Conservation (phyloP, 1,284 basidiomycete genomes). For the Austroboletus novae-zelandiae region DNA sequence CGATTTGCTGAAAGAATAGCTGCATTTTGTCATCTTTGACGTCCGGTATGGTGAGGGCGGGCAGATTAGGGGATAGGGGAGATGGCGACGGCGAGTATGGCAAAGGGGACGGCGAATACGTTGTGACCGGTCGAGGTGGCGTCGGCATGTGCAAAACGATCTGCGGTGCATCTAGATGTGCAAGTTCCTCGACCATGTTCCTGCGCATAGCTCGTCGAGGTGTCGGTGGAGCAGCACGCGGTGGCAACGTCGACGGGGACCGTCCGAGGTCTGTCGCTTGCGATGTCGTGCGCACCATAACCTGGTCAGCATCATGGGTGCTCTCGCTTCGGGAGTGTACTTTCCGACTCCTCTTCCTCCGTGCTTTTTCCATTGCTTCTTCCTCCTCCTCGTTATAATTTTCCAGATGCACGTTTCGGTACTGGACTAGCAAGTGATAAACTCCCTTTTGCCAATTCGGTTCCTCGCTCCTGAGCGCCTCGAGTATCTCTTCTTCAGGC, state of each 20-base stretch:
- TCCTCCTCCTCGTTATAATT: constrained; percentile 61
- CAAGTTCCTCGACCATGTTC: constrained; percentile 19
- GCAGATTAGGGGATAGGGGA: constrained; percentile 35
- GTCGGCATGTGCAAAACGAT: constrained; percentile 33
- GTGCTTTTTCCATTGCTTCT: constrained; percentile 34
- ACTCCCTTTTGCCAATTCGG: constrained; percentile 93
- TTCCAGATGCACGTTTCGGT: constrained; percentile 69
- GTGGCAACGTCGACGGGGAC: constrained; percentile 42
- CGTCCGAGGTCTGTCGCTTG: constrained; percentile 29
- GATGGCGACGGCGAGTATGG: constrained; percentile 13
- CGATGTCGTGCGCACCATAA: constrained; percentile 23
- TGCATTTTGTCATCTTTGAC: constrained; percentile 65
- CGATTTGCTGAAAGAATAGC: constrained; percentile 78
- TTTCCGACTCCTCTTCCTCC: constrained; percentile 34
- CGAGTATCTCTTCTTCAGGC: constrained; percentile 68
- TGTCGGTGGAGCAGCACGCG: constrained; percentile 59
- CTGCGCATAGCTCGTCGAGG: constrained; percentile 43
- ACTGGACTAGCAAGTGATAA: constrained; percentile 82
- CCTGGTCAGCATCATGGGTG: not conserved
- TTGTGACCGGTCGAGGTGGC: constrained; percentile 23
- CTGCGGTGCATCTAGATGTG: constrained; percentile 16
- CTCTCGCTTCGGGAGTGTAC: constrained; percentile 15
- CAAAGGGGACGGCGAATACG: constrained; percentile 30
- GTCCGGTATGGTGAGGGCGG: constrained; percentile 36
- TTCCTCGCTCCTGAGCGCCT: constrained; percentile 59